These are phyloP conservation scores for Zygoascus meyerae DNA, from an alignment of 1,139 yeast species.

Conservation along the genomic window DNA sequence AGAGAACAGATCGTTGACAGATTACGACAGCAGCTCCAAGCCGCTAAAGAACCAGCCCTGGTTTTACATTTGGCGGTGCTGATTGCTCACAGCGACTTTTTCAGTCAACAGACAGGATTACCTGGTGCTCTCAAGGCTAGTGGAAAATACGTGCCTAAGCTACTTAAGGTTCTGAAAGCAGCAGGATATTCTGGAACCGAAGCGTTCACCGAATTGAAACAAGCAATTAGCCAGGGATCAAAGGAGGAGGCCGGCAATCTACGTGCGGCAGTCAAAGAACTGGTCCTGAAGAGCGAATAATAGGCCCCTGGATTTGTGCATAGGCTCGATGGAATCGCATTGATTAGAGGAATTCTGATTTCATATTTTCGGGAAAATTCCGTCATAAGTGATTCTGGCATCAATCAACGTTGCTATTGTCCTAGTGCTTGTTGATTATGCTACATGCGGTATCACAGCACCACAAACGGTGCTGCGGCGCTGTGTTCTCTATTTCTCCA, in stretches of 20 bases:
- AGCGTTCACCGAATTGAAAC: conserved; percentile 13
- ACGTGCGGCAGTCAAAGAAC: no score
- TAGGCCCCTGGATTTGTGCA: no score
- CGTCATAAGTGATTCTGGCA: no score
- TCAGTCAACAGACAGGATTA: conserved; percentile 13
- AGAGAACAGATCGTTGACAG: conserved; percentile 14
- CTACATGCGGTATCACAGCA: no score
- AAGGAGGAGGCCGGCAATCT: no score
- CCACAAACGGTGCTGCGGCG: no score
- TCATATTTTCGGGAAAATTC: no score
- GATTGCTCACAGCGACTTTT: conserved; percentile 20
- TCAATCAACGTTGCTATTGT: no score
- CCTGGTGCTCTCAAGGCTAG: conserved; percentile 25
- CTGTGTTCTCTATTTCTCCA: conserved; percentile 3
- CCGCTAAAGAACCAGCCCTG: conserved; percentile 25
- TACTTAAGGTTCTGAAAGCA: conserved; percentile 21
- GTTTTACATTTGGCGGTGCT: conserved; percentile 27
- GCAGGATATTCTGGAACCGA: background rate
- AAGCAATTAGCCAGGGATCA: conserved; percentile 13
- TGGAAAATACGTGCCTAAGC: conserved; percentile 31
- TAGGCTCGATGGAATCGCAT: no score
- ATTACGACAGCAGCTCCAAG: conserved; percentile 17
- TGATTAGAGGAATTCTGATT: no score
- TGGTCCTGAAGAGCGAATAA: no score
- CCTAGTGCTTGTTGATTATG: no score